Conservation (phyloP, 1,284 basidiomycete species). For the Pseudozyma tsukubaensis region DNA sequence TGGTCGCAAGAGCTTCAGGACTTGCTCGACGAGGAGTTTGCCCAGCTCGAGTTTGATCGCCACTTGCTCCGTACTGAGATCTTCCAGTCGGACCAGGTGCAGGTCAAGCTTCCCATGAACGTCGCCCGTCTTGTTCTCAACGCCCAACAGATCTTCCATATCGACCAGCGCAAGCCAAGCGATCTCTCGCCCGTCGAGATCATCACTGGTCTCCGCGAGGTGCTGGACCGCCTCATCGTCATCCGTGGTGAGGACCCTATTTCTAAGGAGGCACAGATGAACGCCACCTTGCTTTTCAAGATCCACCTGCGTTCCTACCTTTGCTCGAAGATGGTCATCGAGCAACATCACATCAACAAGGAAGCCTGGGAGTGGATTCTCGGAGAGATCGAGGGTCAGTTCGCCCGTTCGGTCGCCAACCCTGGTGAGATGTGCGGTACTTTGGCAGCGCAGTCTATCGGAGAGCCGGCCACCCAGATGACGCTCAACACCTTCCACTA, state of each 20-base stretch:
- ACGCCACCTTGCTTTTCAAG: slow-evolving; percentile 90
- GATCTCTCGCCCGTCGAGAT: slow-evolving; percentile 91
- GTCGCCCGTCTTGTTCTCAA: slow-evolving; percentile 94
- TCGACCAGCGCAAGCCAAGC: slow-evolving; percentile 90
- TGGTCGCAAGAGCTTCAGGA: slow-evolving; percentile 85
- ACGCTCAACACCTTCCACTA: slow-evolving; percentile 99
- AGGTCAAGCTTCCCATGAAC: slow-evolving; percentile 76
- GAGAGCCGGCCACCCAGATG: slow-evolving; percentile 99
- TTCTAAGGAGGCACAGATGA: slow-evolving; percentile 84
- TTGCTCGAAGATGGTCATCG: slow-evolving; percentile 67
- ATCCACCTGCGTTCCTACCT: slow-evolving; percentile 73
- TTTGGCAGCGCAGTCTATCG: slow-evolving; percentile 96
- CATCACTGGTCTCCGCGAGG: slow-evolving; percentile 76
- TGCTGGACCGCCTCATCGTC: slow-evolving; percentile 71
- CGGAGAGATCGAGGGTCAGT: slow-evolving; percentile 84
- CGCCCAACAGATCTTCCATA: slow-evolving; percentile 95
- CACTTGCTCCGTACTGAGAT: slow-evolving; percentile 81
- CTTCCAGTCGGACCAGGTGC: slow-evolving; percentile 78
- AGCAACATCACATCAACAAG: slow-evolving; percentile 65
- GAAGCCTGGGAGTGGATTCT: slow-evolving; percentile 97
- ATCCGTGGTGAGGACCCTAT: slow-evolving; percentile 79
- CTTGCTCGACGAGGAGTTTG: slow-evolving; percentile 88
- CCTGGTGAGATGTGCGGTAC: slow-evolving; percentile 99
- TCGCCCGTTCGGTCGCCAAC: slow-evolving; percentile 84
- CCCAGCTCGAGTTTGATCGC: slow-evolving; percentile 81